Conservation (phyloP, 495 filamentous ascomycete species). For the Aspergillus sclerotioniger region DNA sequence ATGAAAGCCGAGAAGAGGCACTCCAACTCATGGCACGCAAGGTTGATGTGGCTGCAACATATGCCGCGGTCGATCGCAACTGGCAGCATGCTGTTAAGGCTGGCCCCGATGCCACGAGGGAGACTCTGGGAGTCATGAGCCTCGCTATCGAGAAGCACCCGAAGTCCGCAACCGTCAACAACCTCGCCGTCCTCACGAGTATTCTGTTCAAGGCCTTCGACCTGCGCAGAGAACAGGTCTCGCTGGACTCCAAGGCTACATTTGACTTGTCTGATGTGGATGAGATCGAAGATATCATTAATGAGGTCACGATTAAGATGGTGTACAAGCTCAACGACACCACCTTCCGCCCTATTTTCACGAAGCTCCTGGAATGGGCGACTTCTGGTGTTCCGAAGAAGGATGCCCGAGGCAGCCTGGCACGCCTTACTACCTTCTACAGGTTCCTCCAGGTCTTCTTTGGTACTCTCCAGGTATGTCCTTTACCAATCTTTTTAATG, state of each 20-base stretch:
- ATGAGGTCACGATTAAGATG: slow-evolving; percentile 75
- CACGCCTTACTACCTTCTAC: slow-evolving; percentile 70
- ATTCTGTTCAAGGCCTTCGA: slow-evolving; percentile 74
- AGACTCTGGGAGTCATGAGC: slow-evolving; percentile 64
- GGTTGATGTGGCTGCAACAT: slow-evolving; percentile 65
- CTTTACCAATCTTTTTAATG: not conserved
- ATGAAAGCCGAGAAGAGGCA: slow-evolving; percentile 65
- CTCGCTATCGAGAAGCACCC: slow-evolving; percentile 70
- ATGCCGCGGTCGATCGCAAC: slow-evolving; percentile 66
- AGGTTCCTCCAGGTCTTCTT: slow-evolving; percentile 77
- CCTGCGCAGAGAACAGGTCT: slow-evolving; percentile 57
- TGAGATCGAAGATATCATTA: slow-evolving; percentile 62
- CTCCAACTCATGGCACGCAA: slow-evolving; percentile 69
- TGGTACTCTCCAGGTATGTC: slow-evolving; percentile 67
- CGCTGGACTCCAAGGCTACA: slow-evolving; percentile 31
- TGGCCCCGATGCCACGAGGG: slow-evolving; percentile 61
- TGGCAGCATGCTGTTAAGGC: slow-evolving; percentile 59
- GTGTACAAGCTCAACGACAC: slow-evolving; percentile 95
- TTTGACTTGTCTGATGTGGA: slow-evolving; percentile 53
- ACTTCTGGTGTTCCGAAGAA: slow-evolving; percentile 54
- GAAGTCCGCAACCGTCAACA: slow-evolving; percentile 71
- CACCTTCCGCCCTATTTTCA: slow-evolving; percentile 92
- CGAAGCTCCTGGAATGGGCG: slow-evolving; percentile 77
- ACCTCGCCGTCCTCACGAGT: slow-evolving; percentile 60
- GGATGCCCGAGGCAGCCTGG: slow-evolving; percentile 50